Base-by-base conservation (phyloP, 352 stramenopile species). In the Pythium coloratum region DNA sequence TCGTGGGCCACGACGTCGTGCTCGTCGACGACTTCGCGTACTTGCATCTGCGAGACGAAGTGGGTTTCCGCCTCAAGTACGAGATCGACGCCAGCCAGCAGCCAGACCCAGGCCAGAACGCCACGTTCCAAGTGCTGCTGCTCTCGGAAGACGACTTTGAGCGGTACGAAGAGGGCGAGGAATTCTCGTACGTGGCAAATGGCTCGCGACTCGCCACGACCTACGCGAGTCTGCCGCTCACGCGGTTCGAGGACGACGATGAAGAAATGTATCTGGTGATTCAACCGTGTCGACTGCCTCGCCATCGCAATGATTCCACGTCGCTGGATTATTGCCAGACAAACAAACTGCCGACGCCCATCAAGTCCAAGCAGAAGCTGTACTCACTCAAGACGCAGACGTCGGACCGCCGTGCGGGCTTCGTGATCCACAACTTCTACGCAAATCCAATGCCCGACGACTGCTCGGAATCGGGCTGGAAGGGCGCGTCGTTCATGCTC, bases 371-470 rank as follows among this genome's bases (percentile, higher is more conserved):
- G 0, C 62, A 78, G 33, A 86, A 82, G 34, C 66, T 90, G 0
- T 89, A 80, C 62, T 72, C 79, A 28, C 71, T 89, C 2, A 72
- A 69, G 3, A 73, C 72, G 13, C 64, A 71, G 33, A 20, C 18
- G 6, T 42, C 34, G 2, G 67, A 18, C 30, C 26, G 12, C 46
- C 28, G 40, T 3, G 20, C 18, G 24, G 50, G 42, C 16, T 59
- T 63, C 6, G 36, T 20, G 42, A 34, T 73, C 8, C 28, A 32
- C 4, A 53, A 57, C 49, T 90, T 53, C 44, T 85, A 77, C 3
- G 80, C 88, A 36, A 90, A 90, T 57, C 82, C 82, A 12, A 88
- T 84, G 80, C 82, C 82, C 26, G 76, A 88, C 34, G 61, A 70
- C 2, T 90, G 82, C 57, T 71, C 67, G 2, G 72, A 69, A 7